These are phyloP conservation scores for Coniophora puteana DNA, from an alignment of 1,284 basidiomycete genomes.

Conservation along the genomic window DNA sequence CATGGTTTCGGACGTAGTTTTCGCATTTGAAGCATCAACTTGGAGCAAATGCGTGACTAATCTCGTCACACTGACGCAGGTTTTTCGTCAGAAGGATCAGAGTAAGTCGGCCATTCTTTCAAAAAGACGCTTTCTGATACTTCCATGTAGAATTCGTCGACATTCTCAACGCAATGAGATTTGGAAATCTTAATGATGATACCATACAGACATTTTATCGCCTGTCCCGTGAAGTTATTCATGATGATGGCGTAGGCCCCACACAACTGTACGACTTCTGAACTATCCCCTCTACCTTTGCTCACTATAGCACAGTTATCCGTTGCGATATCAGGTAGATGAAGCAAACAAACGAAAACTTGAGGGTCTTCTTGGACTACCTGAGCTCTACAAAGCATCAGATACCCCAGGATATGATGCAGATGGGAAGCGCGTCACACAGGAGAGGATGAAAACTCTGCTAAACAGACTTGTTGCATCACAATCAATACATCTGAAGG, in stretches of 20 bases:
- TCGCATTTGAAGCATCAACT: slow-evolving; percentile 86
- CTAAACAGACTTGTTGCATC: slow-evolving; percentile 25
- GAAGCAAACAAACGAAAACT: slow-evolving; percentile 26
- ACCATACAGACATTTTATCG: slow-evolving; percentile 54
- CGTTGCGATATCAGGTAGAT: slow-evolving; percentile 28
- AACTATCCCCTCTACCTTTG: neutral
- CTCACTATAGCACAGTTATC: slow-evolving; percentile 20
- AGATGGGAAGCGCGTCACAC: slow-evolving; percentile 18
- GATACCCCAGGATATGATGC: slow-evolving; percentile 23
- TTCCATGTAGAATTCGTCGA: slow-evolving; percentile 68
- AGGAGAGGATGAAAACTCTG: slow-evolving; percentile 22
- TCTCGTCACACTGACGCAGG: slow-evolving; percentile 85
- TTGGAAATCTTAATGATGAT: slow-evolving; percentile 54
- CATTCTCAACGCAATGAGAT: slow-evolving; percentile 90
- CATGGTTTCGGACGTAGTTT: too few species aligned
- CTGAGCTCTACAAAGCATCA: slow-evolving; percentile 17
- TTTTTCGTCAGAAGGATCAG: slow-evolving; percentile 78
- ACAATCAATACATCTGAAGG: slow-evolving; percentile 21
- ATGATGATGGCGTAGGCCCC: slow-evolving; percentile 73
- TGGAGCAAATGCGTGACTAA: slow-evolving; percentile 80
- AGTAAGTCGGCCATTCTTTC: slow-evolving; percentile 33
- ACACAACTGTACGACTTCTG: slow-evolving; percentile 66
- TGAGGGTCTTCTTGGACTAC: slow-evolving; percentile 18
- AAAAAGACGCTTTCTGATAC: slow-evolving; percentile 7
- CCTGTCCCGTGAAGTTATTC: slow-evolving; percentile 57